Evolutionary conservation across 2,329 filamentous ascomycete species (phyloP), one percentile per base, ranked within the genome.

Genomic region (Alternaria sp.): DNA sequence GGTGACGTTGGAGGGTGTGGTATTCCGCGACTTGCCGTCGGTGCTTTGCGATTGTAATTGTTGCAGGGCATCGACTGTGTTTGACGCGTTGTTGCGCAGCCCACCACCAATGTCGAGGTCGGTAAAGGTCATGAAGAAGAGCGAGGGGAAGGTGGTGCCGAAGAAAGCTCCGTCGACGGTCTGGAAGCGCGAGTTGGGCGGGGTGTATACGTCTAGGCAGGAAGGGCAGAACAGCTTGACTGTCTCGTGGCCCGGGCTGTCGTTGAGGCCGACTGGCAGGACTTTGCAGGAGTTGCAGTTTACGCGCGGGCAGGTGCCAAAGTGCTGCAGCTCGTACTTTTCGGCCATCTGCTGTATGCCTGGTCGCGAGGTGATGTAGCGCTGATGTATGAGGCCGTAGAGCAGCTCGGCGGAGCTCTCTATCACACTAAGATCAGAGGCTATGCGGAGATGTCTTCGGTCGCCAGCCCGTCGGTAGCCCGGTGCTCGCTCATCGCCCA

Each of bases 301-400:
- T 63, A 95, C 96, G 63, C 96, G 89, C n/a, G 96, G 96, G 80
- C 96, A 99, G 71, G 91, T 90, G 57, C 96, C 96, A 78, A 99
- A 99, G 83, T 99, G 95, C 65, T 94, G 92, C 53, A 97, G 87
- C 81, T 98, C 95, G 84, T 98, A 99, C 81, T 99, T 99, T 82
- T 99, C 96, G 67, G 94, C 93, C 96, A 99, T 99, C 80, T 97
- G 94, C 82, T 98, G 95, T 75, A 99, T 98, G 56, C 96, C 96
- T 3, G 93, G 93, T 63, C 96, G 88, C 23, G 94, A 97, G 76
- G 94, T 98, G 82, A 99, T 98, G 82, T 97, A 99, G 61, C 96
- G 92, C 81, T 98, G 96, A 83, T 99, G 96, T 80, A 99, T 99
- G 63, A 99, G 88, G 44, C 96, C 96, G 82, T 99, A 99, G 23